Evolutionary conservation across 1,284 basidiomycete species (phyloP), one percentile per base, ranked within the genome.

Genomic region (Moniliophthora roreri): DNA sequence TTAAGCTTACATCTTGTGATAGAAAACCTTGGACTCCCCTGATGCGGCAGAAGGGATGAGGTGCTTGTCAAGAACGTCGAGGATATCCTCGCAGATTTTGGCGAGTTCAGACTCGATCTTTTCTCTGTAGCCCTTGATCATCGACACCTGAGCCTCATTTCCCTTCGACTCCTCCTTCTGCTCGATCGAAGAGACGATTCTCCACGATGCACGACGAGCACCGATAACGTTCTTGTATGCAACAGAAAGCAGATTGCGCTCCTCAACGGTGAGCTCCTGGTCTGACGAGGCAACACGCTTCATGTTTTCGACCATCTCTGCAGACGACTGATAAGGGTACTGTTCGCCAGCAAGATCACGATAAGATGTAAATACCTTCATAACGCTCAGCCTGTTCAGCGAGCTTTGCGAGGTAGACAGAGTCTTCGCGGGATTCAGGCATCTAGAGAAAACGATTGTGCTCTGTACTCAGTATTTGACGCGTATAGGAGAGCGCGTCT

Each of bases 211-310:
- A 74, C 96, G 95, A 66, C 96, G 95, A 44, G 96, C 96, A 77
- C 96, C 96, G 66, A 98, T 98, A 62, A 99, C 95, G 78, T 99
- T 99, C 93, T 99, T 99, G 87, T 99, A 99, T 26, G 96, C 96
- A 62, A 99, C 96, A 24, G 95, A 98, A 56, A 99, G 87, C 55
- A 99, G 87, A 76, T 98, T 99, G 62, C 97, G 95, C 80, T 99
- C 96, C 80, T 99, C 96, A 52, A 99, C 96, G 62, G 96, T 98
- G 69, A 99, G 91, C 72, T 99, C 95, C 76, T 95, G 91, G 81
- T 95, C 93, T 56, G 93, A 93, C 28, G 94, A 96, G 58, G 95
- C 95, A 63, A 98, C 94, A 60, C 87, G 86, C 87, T 97, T 97
- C 95, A 98, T 98, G 84, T 96, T 96, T 79, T 95, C 91, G 64